Percentiles rank a stretch among this genome's conserved stretches.
These are phyloP conservation scores for Salix udensis DNA, from an alignment of 345 rosid species.

Conservation along the genomic window DNA sequence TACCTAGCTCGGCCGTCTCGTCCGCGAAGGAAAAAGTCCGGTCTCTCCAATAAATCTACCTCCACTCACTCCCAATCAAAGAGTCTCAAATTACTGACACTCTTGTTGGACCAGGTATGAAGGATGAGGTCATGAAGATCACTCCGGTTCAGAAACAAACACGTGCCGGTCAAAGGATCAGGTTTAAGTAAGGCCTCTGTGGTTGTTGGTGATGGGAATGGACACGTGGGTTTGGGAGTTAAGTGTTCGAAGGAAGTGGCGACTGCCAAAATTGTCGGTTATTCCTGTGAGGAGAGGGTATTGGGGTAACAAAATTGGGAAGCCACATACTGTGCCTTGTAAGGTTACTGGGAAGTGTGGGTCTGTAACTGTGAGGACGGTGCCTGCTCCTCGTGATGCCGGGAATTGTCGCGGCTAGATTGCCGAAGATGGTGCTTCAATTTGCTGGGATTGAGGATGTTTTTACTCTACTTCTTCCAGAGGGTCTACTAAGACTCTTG, in stretches of 20 bases:
- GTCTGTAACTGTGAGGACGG: constrained; percentile 67
- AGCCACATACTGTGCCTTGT: constrained; percentile 63
- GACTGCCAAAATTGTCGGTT: constrained; percentile 64
- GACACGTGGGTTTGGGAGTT: constrained; percentile 68
- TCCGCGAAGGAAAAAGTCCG: constrained; percentile 43
- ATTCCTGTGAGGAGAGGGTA: constrained; percentile 67
- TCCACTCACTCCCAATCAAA: constrained; percentile 80
- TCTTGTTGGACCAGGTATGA: constrained; percentile 58
- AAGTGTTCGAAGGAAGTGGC: constrained; percentile 70
- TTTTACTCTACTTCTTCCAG: constrained; percentile 74
- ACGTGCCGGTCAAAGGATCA: constrained; percentile 67
- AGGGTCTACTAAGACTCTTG: constrained; percentile 76
- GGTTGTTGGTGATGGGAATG: constrained; percentile 57
- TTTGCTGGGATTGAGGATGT: constrained; percentile 81
- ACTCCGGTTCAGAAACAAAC: constrained; percentile 90
- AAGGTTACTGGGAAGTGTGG: constrained; percentile 79
- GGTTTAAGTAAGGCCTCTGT: constrained; percentile 63
- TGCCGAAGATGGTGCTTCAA: constrained; percentile 82
- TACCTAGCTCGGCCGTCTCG: constrained; percentile 85
- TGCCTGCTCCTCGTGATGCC: constrained; percentile 79
- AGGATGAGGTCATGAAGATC: constrained; percentile 95
- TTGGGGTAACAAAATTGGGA: constrained; percentile 74
- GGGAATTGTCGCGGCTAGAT: constrained; percentile 78
- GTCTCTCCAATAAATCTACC: constrained; percentile 65
- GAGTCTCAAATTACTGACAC: constrained; percentile 75